Base-by-base conservation (phyloP, 164 flowering plant species). In the Magnolia changhungtana region DNA sequence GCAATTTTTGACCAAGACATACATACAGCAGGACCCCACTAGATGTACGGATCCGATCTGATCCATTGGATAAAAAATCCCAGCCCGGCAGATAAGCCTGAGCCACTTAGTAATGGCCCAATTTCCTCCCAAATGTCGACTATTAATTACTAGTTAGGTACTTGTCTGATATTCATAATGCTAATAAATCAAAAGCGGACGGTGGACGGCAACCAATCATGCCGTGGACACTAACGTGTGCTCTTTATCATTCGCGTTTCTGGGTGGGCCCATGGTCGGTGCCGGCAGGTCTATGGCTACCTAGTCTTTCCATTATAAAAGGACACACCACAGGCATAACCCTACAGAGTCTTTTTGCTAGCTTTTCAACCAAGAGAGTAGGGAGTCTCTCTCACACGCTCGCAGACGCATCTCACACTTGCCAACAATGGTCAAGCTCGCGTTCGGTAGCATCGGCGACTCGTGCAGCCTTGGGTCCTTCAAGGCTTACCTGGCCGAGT, bases 401-500 rank as follows among this genome's bases (percentile, higher is more conserved):
- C 73, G 59, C 18, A 27, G 70, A 27, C 9, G 18, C 59, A 49
- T 20, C 59, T 4, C 55, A 50, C 45, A 50, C n/a, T 8, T 49
- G 2, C 27, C 10, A 55, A 83, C 74, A 78, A 91, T 91, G 95
- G 90, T 86, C 87, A 88, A 88, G 84, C 45, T 89, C 2, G 82
- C 84, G 13, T 55, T 88, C 45, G 95, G 95, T 1, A 83, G 84
- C 75, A 1, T 85, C 49, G 89, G 90, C 21, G 95, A 88, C 80
- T 89, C 95, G 14, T 85, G 89, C 72, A 83, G 89, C 67, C 78
- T 83, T 61, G 87, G 76, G 7, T 86, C 91, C 0, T 67, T 90
- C 24, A 91, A 84, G 84, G 74, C 90, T 37, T 90, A 89, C 73
- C 52, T 90, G 1, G 81, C 96, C 7, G 93, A 91, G 82, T 91